These are phyloP conservation scores for Hygrophorus pudorinus DNA, from an alignment of 768 basidiomycete species.

Conservation along the genomic window DNA sequence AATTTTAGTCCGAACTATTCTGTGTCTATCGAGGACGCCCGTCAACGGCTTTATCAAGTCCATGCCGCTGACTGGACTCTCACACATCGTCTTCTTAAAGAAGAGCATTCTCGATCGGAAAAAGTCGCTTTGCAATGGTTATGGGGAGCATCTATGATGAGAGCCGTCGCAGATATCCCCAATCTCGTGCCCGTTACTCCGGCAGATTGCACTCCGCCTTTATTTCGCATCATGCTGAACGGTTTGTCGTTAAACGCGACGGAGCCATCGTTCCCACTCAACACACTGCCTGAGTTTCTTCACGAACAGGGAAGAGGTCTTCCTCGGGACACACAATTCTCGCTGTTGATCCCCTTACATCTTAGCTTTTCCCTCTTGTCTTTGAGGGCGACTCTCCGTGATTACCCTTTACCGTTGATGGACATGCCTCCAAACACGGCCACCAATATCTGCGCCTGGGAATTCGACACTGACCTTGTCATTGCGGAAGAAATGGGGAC, in stretches of 20 bases:
- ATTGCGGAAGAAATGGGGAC: conserved; percentile 82
- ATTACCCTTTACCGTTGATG: conserved; percentile 85
- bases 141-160: conserved; percentile 24
- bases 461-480: conserved; percentile 70
- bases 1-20: conserved; percentile 57
- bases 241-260: conserved; percentile 47
- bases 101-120: conserved; percentile 42
- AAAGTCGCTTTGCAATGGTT: conserved; percentile 35
- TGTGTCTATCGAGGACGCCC: conserved; percentile 63
- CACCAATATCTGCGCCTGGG: conserved; percentile 34
- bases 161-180: conserved; percentile 23
- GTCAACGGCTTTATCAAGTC: conserved; percentile 52
- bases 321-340: conserved; percentile 61
- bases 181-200: conserved; percentile 34
- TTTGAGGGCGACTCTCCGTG: conserved; percentile 59
- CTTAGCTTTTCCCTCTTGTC: conserved; percentile 56
- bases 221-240: conserved; percentile 57
- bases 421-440: conserved; percentile 47
- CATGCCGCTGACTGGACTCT: conserved; percentile 69
- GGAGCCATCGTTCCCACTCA: conserved; percentile 48
- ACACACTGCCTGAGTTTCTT: conserved; percentile 53
- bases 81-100: conserved; percentile 36
- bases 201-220: conserved; percentile 39
- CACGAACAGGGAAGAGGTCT: conserved; percentile 56
- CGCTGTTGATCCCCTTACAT: conserved; percentile 77